phyloP scores from a whole-genome alignment of 1,284 basidiomycete species.

The Pyrrhoderma lamaoense region DNA sequence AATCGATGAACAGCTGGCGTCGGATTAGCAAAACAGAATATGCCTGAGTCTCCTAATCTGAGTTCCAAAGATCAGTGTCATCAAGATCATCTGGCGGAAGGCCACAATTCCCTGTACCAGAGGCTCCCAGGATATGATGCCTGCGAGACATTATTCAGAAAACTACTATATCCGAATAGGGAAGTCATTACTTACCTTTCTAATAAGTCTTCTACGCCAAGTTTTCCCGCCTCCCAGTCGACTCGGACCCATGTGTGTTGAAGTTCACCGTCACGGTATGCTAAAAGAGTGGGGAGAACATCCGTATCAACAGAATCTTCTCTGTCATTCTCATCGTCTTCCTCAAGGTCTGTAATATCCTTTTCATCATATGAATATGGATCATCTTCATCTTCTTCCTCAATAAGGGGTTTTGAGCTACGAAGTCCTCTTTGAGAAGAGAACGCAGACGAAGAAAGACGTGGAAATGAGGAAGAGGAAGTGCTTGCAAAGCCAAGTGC shows the following conservation, averaged over 20 bases:
- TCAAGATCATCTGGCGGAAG: conserved; percentile 37
- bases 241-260: conserved; percentile 79
- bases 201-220: conserved; percentile 61
- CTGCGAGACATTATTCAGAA: conserved; percentile 24
- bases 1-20: too few relatives aligned
- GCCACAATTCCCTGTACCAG: conserved; percentile 30
- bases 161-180: not conserved
- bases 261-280: conserved; percentile 76
- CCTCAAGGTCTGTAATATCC: conserved; percentile 32
- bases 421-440: conserved; percentile 21
- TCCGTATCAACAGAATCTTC: conserved; percentile 67
- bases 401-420: conserved; percentile 19
- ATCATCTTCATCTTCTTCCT: conserved; percentile 31
- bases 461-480: conserved; percentile 20
- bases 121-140: conserved; percentile 38
- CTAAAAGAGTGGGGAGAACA: conserved; percentile 75
- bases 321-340: conserved; percentile 25
- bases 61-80: conserved; percentile 23
- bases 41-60: not conserved
- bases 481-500: conserved; percentile 68
- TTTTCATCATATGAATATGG: conserved; percentile 35
- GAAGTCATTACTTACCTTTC: conserved; percentile 39
- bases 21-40: too few relatives aligned
- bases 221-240: conserved; percentile 70
- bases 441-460: not conserved